A percentile compares a stretch with the other conserved stretches of the same genome.
These are phyloP conservation scores for Imleria badia DNA, from an alignment of 768 basidiomycete species.

Conservation along the genomic window DNA sequence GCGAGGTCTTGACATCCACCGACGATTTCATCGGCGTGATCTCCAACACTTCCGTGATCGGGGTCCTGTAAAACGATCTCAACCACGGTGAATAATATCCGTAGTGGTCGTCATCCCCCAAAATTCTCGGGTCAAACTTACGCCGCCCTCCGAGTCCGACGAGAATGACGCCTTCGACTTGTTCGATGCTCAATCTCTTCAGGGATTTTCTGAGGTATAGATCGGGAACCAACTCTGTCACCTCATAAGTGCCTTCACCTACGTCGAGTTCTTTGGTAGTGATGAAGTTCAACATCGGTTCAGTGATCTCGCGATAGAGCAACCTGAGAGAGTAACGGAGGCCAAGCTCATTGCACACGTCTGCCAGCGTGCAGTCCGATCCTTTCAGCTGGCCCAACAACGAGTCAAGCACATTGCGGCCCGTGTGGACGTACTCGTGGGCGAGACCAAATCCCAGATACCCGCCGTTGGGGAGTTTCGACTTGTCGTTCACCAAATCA, in stretches of 20 bases:
- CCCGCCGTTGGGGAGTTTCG: slow-evolving; percentile 6
- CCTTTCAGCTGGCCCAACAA: slow-evolving; percentile 14
- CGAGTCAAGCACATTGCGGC: not conserved
- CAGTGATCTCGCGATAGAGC: not conserved
- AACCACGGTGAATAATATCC: not conserved
- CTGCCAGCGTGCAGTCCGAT: slow-evolving; percentile 6
- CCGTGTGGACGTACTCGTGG: slow-evolving; percentile 13
- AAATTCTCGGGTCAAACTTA: not conserved
- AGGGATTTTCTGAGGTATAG: not conserved
- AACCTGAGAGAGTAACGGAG: not conserved
- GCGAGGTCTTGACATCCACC: not conserved
- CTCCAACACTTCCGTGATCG: slow-evolving; percentile 9
- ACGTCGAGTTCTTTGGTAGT: not conserved
- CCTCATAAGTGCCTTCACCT: too few relatives aligned
- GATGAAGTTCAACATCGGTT: not conserved
- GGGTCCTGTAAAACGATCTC: not conserved
- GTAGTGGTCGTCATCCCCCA: not conserved
- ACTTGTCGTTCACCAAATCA: not conserved
- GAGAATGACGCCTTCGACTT: too few relatives aligned
- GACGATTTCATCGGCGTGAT: slow-evolving; percentile 13
- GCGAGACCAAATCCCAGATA: slow-evolving; percentile 15
- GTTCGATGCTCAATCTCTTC: too few relatives aligned
- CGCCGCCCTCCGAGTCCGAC: too few relatives aligned
- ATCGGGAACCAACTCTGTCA: fast-evolving
- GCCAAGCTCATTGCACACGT: slow-evolving; percentile 5